Conservation (phyloP, 2,329 filamentous ascomycete species). For the Hysterium pulicare region DNA sequence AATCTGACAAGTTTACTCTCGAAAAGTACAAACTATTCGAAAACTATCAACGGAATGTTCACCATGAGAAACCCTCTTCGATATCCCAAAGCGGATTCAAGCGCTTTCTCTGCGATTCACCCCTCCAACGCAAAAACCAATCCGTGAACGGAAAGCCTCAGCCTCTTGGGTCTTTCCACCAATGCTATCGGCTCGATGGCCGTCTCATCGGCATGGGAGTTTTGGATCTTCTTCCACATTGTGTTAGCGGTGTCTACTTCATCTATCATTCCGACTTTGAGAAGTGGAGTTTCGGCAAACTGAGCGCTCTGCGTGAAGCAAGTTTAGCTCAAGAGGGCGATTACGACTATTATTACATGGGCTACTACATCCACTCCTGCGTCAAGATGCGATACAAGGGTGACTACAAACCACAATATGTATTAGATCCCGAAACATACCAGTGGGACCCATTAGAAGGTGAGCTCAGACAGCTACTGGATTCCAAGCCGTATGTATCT, state of each 20-base stretch:
- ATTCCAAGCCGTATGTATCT: constrained; percentile 55
- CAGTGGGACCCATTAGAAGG: constrained; percentile 60
- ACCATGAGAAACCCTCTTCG: constrained; percentile 60
- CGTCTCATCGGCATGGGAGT: constrained; percentile 72
- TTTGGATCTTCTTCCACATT: constrained; percentile 71
- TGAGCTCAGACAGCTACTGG: constrained; percentile 49
- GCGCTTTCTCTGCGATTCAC: constrained; percentile 71
- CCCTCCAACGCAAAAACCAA: constrained; percentile 51
- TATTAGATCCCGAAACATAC: constrained; percentile 66
- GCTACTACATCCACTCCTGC: constrained; percentile 79
- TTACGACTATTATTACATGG: constrained; percentile 78
- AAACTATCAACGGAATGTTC: constrained; percentile 72
- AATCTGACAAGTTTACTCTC: constrained; percentile 66
- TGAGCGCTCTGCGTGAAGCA: constrained; percentile 72
- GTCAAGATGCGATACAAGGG: constrained; percentile 84
- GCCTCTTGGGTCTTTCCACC: constrained; percentile 71
- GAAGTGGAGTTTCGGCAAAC: constrained; percentile 67
- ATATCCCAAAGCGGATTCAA: constrained; percentile 63
- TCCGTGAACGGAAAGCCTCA: constrained; percentile 49
- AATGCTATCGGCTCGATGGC: constrained; percentile 77
- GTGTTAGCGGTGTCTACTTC: constrained; percentile 80
- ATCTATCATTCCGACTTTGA: constrained; percentile 75
- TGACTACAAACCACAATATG: constrained; percentile 70
- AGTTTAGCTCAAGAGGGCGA: constrained; percentile 64
- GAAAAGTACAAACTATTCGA: constrained; percentile 72